Base-by-base conservation (phyloP, 2,329 filamentous ascomycete species). In the Biscogniauxia marginata region DNA sequence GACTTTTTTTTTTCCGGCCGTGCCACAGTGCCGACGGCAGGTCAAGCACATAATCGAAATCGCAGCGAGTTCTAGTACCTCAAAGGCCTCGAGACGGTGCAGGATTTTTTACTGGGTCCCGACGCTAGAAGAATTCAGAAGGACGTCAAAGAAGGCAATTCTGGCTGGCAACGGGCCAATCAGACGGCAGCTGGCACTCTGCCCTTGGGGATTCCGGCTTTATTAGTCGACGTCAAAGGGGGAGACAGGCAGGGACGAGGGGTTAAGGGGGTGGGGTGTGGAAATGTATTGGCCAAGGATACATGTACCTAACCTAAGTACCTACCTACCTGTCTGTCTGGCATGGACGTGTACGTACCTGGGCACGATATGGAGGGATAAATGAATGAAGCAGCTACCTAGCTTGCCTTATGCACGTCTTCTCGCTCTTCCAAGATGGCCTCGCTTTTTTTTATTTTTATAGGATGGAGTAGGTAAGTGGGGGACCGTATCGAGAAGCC, bases 91-190 rank as follows among this genome's bases (percentile, higher is more conserved):
- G 55, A 58, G 54, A 55, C 7, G 51, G 52, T 55, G 50, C 53
- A 53, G 59, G 57, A 58, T 58, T 48, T 43, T 47, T 51, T 43
- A 34, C 56, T 55, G 54, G 59, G 61, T 56, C 61, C 58, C 58
- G 61, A 63, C 61, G 55, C 61, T 61, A 61, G 54, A 56, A 61
- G 60, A 59, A 61, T 51, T 60, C 57, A 50, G 59, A 49, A 59
- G 59, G 58, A 64, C 50, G 53, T 64, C 60, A 57, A 64, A 64
- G 62, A 64, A 62, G 60, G 62, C 52, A 61, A 64, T 61, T 63
- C 52, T 50, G 54, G 45, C 50, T 53, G 50, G 43, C 22, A 9
- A 52, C 24, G 20, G 19, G 46, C 62, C 60, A 64, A 64, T 64
- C 62, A 63, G 30, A 48, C 2, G 13, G 30, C 30, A 16, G 9